Percentiles rank a stretch among this genome's conserved stretches.
phyloP scores from a whole-genome alignment of 2,329 filamentous ascomycete genomes.

The Chaetomiaceae sp. region DNA sequence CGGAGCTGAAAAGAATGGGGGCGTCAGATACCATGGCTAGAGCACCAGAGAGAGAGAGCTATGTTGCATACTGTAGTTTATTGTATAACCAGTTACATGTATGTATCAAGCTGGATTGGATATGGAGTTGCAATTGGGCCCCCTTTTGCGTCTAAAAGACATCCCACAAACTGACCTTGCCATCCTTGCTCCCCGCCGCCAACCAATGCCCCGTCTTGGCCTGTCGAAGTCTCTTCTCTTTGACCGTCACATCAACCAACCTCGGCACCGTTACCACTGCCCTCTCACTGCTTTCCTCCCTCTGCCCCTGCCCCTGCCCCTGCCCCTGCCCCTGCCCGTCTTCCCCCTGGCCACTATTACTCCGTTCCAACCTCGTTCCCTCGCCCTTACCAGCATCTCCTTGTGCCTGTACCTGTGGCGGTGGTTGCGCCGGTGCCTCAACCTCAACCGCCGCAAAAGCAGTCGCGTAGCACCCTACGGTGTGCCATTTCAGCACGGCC shows the following conservation, averaged over 20 bases:
- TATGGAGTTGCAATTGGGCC: no score
- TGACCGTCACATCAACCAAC: slow-evolving; percentile 47
- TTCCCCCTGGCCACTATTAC: no score
- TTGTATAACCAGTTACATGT: background rate
- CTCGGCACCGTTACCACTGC: slow-evolving; percentile 29
- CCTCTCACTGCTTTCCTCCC: background rate
- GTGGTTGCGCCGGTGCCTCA: background rate
- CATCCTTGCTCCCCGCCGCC: slow-evolving; percentile 87
- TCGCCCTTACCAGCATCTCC: background rate
- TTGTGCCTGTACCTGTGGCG: background rate
- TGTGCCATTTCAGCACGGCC: slow-evolving; percentile 92
- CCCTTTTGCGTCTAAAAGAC: slow-evolving; percentile 57
- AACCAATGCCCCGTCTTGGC: slow-evolving; percentile 79
- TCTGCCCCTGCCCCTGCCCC: background rate
- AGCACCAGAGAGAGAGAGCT: background rate
- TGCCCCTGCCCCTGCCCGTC: background rate
- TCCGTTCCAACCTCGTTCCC: no score
- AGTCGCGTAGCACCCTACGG: slow-evolving; percentile 77
- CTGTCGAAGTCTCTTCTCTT: slow-evolving; percentile 58
- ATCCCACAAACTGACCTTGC: slow-evolving; percentile 93
- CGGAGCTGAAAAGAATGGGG: no score
- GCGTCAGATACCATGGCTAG: background rate
- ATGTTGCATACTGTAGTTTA: background rate
- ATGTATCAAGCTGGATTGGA: no score
- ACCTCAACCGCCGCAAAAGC: slow-evolving; percentile 57